Evolutionary conservation across 192 early-diverging fungal species (phyloP).

Genomic region (Coemansia sp.): DNA sequence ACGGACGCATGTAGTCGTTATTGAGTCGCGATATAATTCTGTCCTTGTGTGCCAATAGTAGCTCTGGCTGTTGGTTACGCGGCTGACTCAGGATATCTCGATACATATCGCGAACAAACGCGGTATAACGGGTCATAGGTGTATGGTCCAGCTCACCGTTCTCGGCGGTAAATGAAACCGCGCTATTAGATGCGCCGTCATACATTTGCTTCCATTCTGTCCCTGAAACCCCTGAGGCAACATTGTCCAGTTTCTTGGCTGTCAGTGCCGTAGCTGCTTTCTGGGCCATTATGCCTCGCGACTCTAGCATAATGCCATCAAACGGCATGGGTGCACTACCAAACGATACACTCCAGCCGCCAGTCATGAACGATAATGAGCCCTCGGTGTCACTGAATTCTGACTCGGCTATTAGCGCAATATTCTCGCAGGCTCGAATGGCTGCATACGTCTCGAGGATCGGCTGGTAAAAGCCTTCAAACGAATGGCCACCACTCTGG

Average conservation of each 20-base stretch:
- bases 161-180: slow-evolving; percentile 83
- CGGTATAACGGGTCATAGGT: slow-evolving; percentile 78
- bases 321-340: slow-evolving; percentile 91
- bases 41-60: slow-evolving; percentile 67
- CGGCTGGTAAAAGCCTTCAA: slow-evolving; percentile 91
- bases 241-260: slow-evolving; percentile 85
- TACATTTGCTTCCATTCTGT: slow-evolving; percentile 83
- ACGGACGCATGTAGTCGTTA: slow-evolving; percentile 72
- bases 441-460: slow-evolving; percentile 66
- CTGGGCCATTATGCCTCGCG: slow-evolving; percentile 90
- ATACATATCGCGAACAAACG: slow-evolving; percentile 79
- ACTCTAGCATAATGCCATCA: slow-evolving; percentile 91
- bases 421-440: slow-evolving; percentile 76
- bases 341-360: slow-evolving; percentile 81
- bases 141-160: slow-evolving; percentile 93
- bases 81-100: slow-evolving; percentile 80
- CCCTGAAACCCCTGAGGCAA: slow-evolving; percentile 76
- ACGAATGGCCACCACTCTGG: slow-evolving; percentile 92
- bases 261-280: slow-evolving; percentile 74
- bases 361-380: slow-evolving; percentile 87
- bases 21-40: slow-evolving; percentile 81
- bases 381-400: slow-evolving; percentile 86
- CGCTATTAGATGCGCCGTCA: slow-evolving; percentile 70
- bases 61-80: slow-evolving; percentile 72
- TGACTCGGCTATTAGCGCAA: slow-evolving; percentile 85